Percentiles rank a stretch among this genome's conserved stretches.
phyloP scores from a whole-genome alignment of 768 basidiomycete genomes.

The Phallus indusiatus region DNA sequence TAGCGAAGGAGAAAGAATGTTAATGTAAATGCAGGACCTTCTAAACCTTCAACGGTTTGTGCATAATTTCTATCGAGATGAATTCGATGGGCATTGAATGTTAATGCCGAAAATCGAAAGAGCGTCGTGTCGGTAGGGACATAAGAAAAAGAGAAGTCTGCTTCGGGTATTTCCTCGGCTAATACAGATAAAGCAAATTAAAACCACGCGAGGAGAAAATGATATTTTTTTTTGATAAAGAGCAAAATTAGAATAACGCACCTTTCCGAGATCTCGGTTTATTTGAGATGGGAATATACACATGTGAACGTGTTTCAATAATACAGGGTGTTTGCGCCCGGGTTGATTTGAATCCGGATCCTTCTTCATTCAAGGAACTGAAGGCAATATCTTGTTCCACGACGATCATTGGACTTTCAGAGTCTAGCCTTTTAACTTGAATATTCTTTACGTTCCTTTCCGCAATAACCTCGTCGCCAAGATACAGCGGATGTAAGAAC shows the following conservation, averaged over 20 bases:
- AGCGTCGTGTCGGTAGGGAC: constrained; percentile 60
- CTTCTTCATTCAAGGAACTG: not conserved
- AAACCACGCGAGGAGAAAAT: too few relatives aligned
- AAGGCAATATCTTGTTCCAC: constrained; percentile 56
- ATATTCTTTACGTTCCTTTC: constrained; percentile 39
- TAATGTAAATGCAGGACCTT: constrained; percentile 34
- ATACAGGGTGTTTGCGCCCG: not conserved
- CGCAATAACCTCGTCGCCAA: constrained; percentile 45
- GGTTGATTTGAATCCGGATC: not conserved
- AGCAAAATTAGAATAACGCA: too few relatives aligned
- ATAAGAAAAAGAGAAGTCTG: constrained; percentile 57
- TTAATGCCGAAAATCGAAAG: constrained; percentile 81
- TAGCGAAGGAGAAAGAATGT: too few relatives aligned
- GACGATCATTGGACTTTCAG: constrained; percentile 61
- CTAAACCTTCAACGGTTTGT: constrained; percentile 57
- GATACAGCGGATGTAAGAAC: constrained; percentile 35
- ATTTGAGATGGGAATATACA: constrained; percentile 11
- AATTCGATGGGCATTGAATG: constrained; percentile 78
- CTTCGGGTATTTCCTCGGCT: constrained; percentile 36
- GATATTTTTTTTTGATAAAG: too few relatives aligned
- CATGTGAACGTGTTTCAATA: constrained; percentile 5
- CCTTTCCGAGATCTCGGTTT: constrained; percentile 35
- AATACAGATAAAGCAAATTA: constrained; percentile 6
- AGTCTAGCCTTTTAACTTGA: constrained; percentile 58
- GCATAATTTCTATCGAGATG: constrained; percentile 75